Conservation (phyloP, 179 eudicot species). For the Heliamphora pulchella region DNA sequence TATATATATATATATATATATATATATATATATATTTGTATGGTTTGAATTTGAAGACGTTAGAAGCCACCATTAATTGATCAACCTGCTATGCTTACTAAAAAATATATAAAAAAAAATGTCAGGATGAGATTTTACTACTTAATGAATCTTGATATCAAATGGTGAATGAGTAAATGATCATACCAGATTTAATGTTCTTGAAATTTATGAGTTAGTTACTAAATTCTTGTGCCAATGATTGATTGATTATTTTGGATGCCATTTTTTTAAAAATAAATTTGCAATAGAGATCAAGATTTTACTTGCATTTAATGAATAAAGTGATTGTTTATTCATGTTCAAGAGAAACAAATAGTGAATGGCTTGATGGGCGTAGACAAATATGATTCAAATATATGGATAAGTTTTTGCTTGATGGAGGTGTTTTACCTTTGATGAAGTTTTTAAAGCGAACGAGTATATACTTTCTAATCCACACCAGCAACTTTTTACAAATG, state of each 20-base stretch:
- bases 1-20: too few species aligned
- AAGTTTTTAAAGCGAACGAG: neutral
- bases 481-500: neutral
- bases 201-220: too few species aligned
- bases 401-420: neutral
- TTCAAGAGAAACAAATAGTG: neutral
- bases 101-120: too few species aligned
- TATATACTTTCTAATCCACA: neutral
- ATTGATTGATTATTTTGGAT: neutral
- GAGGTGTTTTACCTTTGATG: neutral
- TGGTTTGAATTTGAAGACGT: neutral
- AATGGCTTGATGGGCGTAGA: neutral
- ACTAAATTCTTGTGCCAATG: too few species aligned
- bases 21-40: too few species aligned
- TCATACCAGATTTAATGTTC: too few species aligned
- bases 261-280: too few species aligned
- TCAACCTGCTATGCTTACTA: too few species aligned
- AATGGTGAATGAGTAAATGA: neutral
- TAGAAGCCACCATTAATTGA: neutral
- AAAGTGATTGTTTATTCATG: neutral
- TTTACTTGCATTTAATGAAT: neutral
- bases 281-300: neutral
- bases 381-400: neutral
- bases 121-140: too few species aligned
- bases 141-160: neutral